Percentiles rank a stretch among this genome's conserved stretches.
phyloP scores from a whole-genome alignment of 2,329 filamentous ascomycete species.

The Fusarium algeriense region DNA sequence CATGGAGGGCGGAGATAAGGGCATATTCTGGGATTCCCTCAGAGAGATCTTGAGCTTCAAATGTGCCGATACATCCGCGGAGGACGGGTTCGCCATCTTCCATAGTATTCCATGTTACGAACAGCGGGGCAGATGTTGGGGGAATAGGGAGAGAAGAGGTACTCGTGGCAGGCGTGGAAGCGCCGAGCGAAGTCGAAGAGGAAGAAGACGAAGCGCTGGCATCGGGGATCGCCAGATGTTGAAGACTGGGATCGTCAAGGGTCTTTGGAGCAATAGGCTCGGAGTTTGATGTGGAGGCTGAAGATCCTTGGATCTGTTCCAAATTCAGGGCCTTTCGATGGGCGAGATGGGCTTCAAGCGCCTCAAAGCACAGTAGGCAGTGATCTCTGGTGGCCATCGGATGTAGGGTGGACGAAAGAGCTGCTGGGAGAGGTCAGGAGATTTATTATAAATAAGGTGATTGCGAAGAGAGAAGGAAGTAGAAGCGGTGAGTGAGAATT shows the following conservation, averaged over 20 bases:
- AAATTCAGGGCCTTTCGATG: constrained; percentile 76
- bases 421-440: constrained; percentile 13
- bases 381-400: constrained; percentile 86
- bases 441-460: constrained; percentile 22
- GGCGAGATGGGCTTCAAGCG: constrained; percentile 80
- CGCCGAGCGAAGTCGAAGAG: constrained; percentile 58
- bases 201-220: constrained; percentile 52
- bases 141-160: constrained; percentile 55
- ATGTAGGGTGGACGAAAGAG: constrained; percentile 12
- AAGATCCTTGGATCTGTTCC: constrained; percentile 76
- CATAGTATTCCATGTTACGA: constrained; percentile 93
- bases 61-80: constrained; percentile 96
- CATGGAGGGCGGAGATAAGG: constrained; percentile 78
- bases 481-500: constrained; percentile 17
- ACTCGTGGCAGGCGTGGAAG: constrained; percentile 61
- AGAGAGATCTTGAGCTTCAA: constrained; percentile 80
- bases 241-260: constrained; percentile 58
- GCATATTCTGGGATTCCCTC: constrained; percentile 83
- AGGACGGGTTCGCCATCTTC: constrained; percentile 65
- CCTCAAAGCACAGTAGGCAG: constrained; percentile 94
- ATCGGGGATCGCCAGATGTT: constrained; percentile 54
- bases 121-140: constrained; percentile 76
- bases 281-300: constrained; percentile 52
- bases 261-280: constrained; percentile 37
- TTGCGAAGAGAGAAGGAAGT: constrained; percentile 21